phyloP scores from a whole-genome alignment of 176 grass and related monocot species.

The Miscanthus lutarioriparius region DNA sequence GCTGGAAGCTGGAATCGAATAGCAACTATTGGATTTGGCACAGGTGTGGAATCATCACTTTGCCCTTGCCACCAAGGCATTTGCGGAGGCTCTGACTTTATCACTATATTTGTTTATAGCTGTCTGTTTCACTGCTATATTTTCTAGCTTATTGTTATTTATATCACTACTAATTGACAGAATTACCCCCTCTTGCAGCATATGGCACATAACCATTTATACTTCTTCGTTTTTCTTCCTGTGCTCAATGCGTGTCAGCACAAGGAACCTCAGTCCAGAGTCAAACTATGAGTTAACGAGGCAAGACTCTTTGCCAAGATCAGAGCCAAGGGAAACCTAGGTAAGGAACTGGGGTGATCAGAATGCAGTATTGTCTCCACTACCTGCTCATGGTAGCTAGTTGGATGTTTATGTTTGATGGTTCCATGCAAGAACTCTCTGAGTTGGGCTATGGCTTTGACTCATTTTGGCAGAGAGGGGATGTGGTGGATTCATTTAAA shows the following conservation, averaged over 20 bases:
- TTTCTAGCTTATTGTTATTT: neutral
- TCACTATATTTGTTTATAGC: neutral
- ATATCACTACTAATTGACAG: neutral
- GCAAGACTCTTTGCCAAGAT: slow-evolving; percentile 61
- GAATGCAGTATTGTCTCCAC: neutral
- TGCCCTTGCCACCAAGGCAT: too few relatives aligned
- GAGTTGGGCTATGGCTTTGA: neutral
- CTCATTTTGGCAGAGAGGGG: neutral
- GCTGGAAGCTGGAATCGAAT: slow-evolving; percentile 92
- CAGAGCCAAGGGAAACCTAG: slow-evolving; percentile 49
- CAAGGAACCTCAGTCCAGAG: slow-evolving; percentile 43
- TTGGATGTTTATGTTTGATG: neutral
- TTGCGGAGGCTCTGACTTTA: neutral
- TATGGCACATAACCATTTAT: slow-evolving; percentile 97
- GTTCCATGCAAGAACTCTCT: neutral
- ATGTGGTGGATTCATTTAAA: neutral
- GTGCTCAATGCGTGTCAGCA: slow-evolving; percentile 55
- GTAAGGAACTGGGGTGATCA: neutral
- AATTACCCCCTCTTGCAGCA: slow-evolving; percentile 49
- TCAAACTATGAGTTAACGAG: slow-evolving; percentile 63
- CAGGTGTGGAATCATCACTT: slow-evolving; percentile 57
- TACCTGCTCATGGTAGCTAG: neutral
- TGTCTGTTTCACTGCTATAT: neutral
- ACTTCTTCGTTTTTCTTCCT: slow-evolving; percentile 97
- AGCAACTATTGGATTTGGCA: slow-evolving; percentile 97